Conservation (phyloP, 73 alveolate species). For the Symbiodinium natans region DNA sequence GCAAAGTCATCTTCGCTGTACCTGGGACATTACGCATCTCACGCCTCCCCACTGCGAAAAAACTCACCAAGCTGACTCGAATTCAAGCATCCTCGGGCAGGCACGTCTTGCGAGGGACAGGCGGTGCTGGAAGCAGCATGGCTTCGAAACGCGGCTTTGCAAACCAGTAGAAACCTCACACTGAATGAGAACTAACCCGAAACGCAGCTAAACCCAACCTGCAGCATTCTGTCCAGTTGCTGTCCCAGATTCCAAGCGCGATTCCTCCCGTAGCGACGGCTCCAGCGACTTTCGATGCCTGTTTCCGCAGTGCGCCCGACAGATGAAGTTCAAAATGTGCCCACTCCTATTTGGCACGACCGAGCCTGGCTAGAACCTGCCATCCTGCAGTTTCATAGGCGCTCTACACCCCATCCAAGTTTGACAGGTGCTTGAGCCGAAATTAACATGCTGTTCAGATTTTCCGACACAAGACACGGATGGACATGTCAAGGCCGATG, state of each 20-base stretch:
- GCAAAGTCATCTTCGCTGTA: slow-evolving; percentile 43
- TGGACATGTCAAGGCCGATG: background rate
- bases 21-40: background rate
- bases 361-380: background rate
- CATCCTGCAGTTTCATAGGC: background rate
- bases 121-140: slow-evolving; percentile 49
- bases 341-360: background rate
- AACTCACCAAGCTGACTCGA: background rate
- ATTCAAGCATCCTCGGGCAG: background rate
- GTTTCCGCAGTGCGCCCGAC: background rate
- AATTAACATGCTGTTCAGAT: background rate
- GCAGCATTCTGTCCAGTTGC: background rate
- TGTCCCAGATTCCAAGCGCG: slow-evolving; percentile 28
- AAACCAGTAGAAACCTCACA: slow-evolving; percentile 53
- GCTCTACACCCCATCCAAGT: background rate
- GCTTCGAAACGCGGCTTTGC: slow-evolving; percentile 71
- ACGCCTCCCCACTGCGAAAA: background rate
- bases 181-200: too few species aligned
- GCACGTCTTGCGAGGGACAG: too few species aligned
- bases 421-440: background rate
- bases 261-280: slow-evolving; percentile 29
- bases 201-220: background rate
- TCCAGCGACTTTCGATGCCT: slow-evolving; percentile 52
- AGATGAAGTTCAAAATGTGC: background rate
- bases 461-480: background rate